phyloP scores from a whole-genome alignment of 345 rosid genomes.

The Psidium friedrichsthalianum region DNA sequence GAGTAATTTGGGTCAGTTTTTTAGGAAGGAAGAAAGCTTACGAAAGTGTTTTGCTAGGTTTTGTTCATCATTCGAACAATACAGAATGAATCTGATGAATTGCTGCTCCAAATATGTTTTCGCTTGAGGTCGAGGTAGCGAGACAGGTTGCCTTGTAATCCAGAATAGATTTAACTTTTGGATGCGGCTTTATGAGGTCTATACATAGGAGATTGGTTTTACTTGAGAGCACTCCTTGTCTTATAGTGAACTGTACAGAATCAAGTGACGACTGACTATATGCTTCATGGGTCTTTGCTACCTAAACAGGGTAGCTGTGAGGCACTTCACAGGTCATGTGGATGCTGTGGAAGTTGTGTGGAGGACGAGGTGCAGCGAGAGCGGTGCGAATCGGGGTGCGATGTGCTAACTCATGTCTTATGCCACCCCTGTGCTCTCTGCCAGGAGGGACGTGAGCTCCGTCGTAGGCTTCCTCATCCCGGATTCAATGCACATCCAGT shows the following conservation, averaged over 20 bases:
- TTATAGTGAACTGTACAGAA: background rate
- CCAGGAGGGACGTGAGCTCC: constrained; percentile 98
- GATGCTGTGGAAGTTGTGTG: constrained; percentile 68
- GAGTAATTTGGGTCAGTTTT: background rate
- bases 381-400: constrained; percentile 63
- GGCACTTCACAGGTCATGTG: constrained; percentile 70
- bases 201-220: background rate
- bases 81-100: background rate
- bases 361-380: constrained; percentile 69
- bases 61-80: background rate
- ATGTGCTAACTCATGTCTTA: constrained; percentile 61
- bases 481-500: constrained; percentile 69
- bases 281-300: background rate
- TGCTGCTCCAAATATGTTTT: background rate
- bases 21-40: background rate
- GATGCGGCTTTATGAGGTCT: background rate
- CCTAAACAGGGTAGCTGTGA: constrained; percentile 64
- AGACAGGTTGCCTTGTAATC: background rate
- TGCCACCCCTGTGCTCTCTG: constrained; percentile 87
- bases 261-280: background rate
- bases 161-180: background rate
- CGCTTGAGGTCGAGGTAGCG: background rate
- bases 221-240: background rate
- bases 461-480: constrained; percentile 75
- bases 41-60: background rate